Evolutionary conservation across 257 asterid species (phyloP), one percentile per base, ranked within the genome.

Genomic region (Ligustrum vulgare): DNA sequence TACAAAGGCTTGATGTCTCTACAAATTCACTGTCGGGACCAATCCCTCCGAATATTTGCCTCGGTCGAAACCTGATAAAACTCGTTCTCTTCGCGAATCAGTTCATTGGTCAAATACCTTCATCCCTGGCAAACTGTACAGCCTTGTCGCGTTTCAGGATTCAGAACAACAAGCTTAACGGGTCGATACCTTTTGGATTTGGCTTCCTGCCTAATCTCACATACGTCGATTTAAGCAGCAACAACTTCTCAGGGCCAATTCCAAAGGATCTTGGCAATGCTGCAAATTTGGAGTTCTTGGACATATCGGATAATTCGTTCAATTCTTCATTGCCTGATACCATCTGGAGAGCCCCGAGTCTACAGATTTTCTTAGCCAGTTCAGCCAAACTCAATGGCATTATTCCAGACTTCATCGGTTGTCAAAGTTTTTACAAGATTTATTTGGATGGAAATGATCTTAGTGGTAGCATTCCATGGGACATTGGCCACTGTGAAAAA

Each of bases 1-100:
- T 89, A 3, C 73, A 69, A 3, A 80, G 86, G 87, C 73, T 89
- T 22, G 93, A 89, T 28, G 43, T 86, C 65, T 89, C 93, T 0
- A 77, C 87, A 4, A 89, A 89, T 62, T 71, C 66, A 11, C 68
- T 88, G 31, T 78, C 88, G 0, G 94, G 94, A 18, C 76, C 78
- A 28, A 84, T 89, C 22, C 94, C 94, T 0, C 31, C 65, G 7
- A 56, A 77, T 37, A 54, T 87, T 70, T 87, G 91, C 60, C 49
- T n/a, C 11, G 45, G 36, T 28, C 81, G 86, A 5, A 79, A 56
- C 33, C 87, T 89, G 10, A 67, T 68, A 28, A 83, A 89, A 75
- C 83, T 87, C 60, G 80, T 87, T 36, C 63, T 89, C 2, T 82
- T 89, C 43, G 76, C 79, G 67, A 89, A 89, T 16, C 80, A 67